A percentile compares a stretch with the other conserved stretches of the same genome.
Conservation (phyloP, 1,284 basidiomycete genomes). For the Phlebopus sp. region DNA sequence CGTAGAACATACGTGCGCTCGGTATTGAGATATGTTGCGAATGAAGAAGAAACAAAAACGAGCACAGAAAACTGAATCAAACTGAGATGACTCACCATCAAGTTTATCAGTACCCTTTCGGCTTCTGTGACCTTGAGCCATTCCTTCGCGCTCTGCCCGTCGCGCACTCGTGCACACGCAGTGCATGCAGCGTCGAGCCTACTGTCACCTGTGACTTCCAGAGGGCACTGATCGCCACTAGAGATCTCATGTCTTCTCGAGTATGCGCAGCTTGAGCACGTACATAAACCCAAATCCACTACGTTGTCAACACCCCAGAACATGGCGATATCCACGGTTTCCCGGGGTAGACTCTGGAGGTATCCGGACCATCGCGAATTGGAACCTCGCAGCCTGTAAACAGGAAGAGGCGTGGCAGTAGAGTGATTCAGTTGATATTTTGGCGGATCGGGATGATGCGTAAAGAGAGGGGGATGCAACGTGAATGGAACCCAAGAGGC, state of each 20-base stretch:
- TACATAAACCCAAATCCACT: slow-evolving; percentile 15
- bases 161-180: slow-evolving; percentile 25
- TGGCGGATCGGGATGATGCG: not conserved
- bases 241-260: slow-evolving; percentile 6
- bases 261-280: slow-evolving; percentile 14
- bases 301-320: slow-evolving; percentile 52
- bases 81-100: slow-evolving; percentile 26
- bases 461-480: slow-evolving; percentile 4
- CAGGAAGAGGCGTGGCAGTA: slow-evolving; percentile 12
- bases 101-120: slow-evolving; percentile 28
- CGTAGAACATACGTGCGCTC: not conserved
- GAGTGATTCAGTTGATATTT: slow-evolving; percentile 5
- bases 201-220: slow-evolving; percentile 18
- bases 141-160: slow-evolving; percentile 36
- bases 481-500: slow-evolving; percentile 10
- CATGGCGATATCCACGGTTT: slow-evolving; percentile 54
- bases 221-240: slow-evolving; percentile 7
- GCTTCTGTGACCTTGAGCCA: slow-evolving; percentile 53
- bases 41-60: slow-evolving; percentile 8
- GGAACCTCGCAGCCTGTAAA: slow-evolving; percentile 37
- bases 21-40: slow-evolving; percentile 6
- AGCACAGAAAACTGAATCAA: slow-evolving; percentile 5
- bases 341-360: slow-evolving; percentile 58
- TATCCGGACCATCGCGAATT: slow-evolving; percentile 66
- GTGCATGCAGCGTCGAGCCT: slow-evolving; percentile 12